Evolutionary conservation across 805 yeast genomes (phyloP).

Genomic region (Hanseniaspora jakobsenii): DNA sequence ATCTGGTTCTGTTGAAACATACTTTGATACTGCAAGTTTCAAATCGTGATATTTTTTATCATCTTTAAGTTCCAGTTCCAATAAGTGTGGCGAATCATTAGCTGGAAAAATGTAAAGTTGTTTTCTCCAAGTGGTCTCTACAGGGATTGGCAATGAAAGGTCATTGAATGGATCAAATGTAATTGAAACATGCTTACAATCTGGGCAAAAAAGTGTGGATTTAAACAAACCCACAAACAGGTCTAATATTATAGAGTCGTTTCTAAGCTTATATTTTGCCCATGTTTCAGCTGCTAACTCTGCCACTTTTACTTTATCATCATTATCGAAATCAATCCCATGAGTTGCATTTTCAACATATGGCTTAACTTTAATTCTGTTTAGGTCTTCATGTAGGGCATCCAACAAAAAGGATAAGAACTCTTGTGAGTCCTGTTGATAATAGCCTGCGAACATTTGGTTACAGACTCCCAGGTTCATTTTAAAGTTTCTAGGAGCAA

Average conservation of each 20-base stretch:
- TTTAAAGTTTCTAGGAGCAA: conserved; percentile 68
- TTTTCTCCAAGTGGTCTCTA: conserved; percentile 58
- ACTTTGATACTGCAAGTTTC: conserved; percentile 45
- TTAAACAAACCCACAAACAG: conserved; percentile 83
- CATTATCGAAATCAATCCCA: conserved; percentile 44
- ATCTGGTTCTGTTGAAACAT: conserved; percentile 29
- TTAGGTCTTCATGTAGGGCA: conserved; percentile 86
- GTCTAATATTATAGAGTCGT: conserved; percentile 75
- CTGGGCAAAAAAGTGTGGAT: conserved; percentile 81
- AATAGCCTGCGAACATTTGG: conserved; percentile 71
- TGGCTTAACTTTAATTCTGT: conserved; percentile 72
- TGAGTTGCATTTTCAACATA: conserved; percentile 80
- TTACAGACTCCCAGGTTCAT: conserved; percentile 66
- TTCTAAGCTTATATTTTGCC: conserved; percentile 65
- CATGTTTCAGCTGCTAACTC: conserved; percentile 64
- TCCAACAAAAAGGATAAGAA: conserved; percentile 80
- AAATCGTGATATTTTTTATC: conserved; percentile 53
- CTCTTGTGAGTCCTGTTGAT: conserved; percentile 94
- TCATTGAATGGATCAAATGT: conserved; percentile 93
- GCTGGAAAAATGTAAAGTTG: conserved; percentile 53
- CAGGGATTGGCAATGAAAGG: conserved; percentile 78
- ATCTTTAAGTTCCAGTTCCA: conserved; percentile 65
- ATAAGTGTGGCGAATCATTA: conserved; percentile 34
- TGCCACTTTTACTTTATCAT: conserved; percentile 41
- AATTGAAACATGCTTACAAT: conserved; percentile 62